A percentile compares a stretch with the other conserved stretches of the same genome.
These are phyloP conservation scores for Sporothrix phasma DNA, from an alignment of 2,329 filamentous ascomycete genomes.

Conservation along the genomic window DNA sequence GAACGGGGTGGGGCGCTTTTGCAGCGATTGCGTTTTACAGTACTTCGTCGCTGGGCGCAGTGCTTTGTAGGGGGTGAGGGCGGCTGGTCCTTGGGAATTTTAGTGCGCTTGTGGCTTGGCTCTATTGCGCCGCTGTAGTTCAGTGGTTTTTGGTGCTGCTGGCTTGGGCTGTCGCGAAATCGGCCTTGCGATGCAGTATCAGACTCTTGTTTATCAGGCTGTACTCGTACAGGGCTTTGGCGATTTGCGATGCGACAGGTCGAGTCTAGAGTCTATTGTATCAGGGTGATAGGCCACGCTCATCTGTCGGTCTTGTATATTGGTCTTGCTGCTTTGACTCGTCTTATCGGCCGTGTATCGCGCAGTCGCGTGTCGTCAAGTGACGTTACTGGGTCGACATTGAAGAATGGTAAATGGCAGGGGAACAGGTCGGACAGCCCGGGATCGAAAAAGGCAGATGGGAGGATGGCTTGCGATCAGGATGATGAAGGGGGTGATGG, in stretches of 20 bases:
- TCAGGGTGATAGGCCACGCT: too few species aligned
- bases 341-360: not conserved
- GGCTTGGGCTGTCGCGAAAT: not conserved
- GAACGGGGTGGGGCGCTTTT: not conserved
- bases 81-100: not conserved
- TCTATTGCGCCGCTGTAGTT: not conserved
- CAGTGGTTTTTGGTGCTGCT: not conserved
- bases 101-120: not conserved
- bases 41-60: too few species aligned
- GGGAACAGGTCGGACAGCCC: not conserved
- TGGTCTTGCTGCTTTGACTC: not conserved
- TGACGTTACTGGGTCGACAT: not conserved
- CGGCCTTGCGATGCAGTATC: not conserved
- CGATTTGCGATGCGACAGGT: not conserved
- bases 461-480: not conserved
- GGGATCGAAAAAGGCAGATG: not conserved
- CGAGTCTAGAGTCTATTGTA: not conserved
- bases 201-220: not conserved
- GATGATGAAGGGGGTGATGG: not conserved
- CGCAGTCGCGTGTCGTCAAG: not conserved
- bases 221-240: not conserved
- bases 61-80: not conserved
- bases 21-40: constrained; percentile 8
- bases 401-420: not conserved
- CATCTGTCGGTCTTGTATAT: not conserved